Base-by-base conservation (phyloP, 2,329 filamentous ascomycete genomes). In the Pyricularia grisea region DNA sequence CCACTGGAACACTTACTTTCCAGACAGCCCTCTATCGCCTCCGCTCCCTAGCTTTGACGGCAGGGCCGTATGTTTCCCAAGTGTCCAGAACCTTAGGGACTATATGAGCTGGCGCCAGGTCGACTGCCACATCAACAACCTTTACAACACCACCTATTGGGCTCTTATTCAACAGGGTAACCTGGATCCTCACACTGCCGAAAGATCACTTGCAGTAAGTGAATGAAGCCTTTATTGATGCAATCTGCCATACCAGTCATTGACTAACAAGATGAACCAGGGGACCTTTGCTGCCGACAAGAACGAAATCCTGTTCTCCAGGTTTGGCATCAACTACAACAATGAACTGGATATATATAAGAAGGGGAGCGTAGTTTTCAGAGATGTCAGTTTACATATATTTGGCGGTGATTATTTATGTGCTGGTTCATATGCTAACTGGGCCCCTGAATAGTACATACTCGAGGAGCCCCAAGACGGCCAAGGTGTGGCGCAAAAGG, bases 91-190 rank as follows among this genome's bases (percentile, higher is more conserved):
- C 77, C 79, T 99, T 73, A 85, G 94, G 30, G 95, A 99, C 80
- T 99, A 99, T 78, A 88, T 99, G 84, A 94, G 92, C 77, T 99
- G 95, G 95, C 87, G 95, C 74, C 95, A 99, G 79, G 95, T 92
- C 63, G 95, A 99, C 78, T 98, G 95, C 95, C 95, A 99, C 77
- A 97, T 99, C 74, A 99, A 99, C 79, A 99, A 99, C 75, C 86
- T 99, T 4, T 99, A 97, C 79, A 99, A 99, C 77, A 99, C 95
- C 0, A 92, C 93, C 0, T 98, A 98, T 78, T 99, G 95, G 95
- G 84, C 90, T 0, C 82, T 99, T 74, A 90, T 98, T 27, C 88
- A 92, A 72, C 82, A 88, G 66, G 94, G 92, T 2, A 91, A 90
- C 0, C 63, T 74, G 30, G 72, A 72, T 61, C 66, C 30, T 33